These are phyloP conservation scores for Friedmanniomyces endolithicus DNA, from an alignment of 495 filamentous ascomycete species.

Conservation along the genomic window DNA sequence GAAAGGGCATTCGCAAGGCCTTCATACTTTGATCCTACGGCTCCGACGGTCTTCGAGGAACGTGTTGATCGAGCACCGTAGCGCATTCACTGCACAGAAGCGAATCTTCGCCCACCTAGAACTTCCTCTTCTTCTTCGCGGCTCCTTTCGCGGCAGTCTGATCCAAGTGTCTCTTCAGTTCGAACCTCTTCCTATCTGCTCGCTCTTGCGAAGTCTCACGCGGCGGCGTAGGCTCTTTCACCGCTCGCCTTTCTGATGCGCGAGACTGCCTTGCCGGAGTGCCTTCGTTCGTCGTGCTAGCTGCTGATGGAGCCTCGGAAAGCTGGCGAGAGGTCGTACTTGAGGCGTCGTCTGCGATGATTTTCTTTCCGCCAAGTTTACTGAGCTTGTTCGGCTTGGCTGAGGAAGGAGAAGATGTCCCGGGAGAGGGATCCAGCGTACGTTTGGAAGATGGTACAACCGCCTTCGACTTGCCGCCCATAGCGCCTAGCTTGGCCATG, in stretches of 20 bases:
- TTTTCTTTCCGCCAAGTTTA: slow-evolving; percentile 13
- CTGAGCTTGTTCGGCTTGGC: slow-evolving; percentile 3
- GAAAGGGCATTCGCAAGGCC: too few species aligned
- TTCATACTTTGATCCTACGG: too few species aligned
- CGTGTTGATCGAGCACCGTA: too few species aligned
- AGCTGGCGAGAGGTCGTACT: not conserved
- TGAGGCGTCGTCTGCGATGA: not conserved
- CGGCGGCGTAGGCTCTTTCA: slow-evolving; percentile 5
- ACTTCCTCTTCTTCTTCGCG: slow-evolving; percentile 30
- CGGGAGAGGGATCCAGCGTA: not conserved
- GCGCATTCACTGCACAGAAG: too few species aligned
- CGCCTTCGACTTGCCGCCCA: not conserved
- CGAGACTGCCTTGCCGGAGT: not conserved
- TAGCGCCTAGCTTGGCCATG: not conserved
- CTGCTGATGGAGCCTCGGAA: not conserved
- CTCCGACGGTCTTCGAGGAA: not conserved
- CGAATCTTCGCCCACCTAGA: slow-evolving; percentile 8
- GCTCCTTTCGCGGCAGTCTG: slow-evolving; percentile 24
- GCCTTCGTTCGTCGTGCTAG: not conserved
- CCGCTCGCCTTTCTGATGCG: not conserved
- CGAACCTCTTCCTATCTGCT: slow-evolving; percentile 27
- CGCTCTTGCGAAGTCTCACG: slow-evolving; percentile 28
- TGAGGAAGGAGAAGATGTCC: not conserved
- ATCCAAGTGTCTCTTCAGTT: slow-evolving; percentile 29
- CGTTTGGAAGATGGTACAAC: not conserved